Evolutionary conservation across 78 protist genomes (phyloP), one percentile per base, ranked within the genome.

Genomic region (Monocercomonoides exilis): DNA sequence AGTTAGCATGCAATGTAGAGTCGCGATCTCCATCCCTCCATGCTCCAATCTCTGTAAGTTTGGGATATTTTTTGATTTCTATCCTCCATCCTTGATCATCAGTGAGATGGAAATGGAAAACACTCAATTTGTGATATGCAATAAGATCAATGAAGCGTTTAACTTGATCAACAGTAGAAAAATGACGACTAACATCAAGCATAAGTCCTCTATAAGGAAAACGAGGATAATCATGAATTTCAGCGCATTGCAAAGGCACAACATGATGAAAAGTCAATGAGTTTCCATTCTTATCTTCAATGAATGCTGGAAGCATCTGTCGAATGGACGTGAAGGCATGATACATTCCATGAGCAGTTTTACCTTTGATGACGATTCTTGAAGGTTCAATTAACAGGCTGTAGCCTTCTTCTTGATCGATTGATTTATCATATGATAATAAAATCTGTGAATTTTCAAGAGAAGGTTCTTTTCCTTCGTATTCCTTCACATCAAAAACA

Each of bases 51-150:
- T 33, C 80, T 6, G 36, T 33, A 29, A 84, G 81, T n/a, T 84
- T 33, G 41, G 86, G 86, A 33, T 84, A 33, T 35, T 33, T 33
- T 32, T 29, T 29, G 41, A 84, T 33, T 33, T 84, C 86, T 11
- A 84, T 33, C 32, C 86, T 29, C 86, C 86, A 84, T 11, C 86
- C 86, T 33, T 84, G 86, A 33, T 84, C 86, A 6, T 84, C 86
- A n/a, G 81, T 64, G 70, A 84, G 81, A 33, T 84, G 86, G 80
- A 44, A 33, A n/a, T 84, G 86, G 41, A 84, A 33, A n/a, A n/a
- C 46, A 80, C 46, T 84, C 63, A 84, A 6, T 33, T 84, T 84
- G 70, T 70, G 46, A 33, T 70, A 84, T 11, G 86, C 81, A n/a
- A 84, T 5, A 32, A 35, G 41, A n/a, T 35, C 86, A 29, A 84